Percentiles rank a stretch among this genome's conserved stretches.
These are phyloP conservation scores for Macrocybe gigantea DNA, from an alignment of 768 basidiomycete genomes.

Conservation along the genomic window DNA sequence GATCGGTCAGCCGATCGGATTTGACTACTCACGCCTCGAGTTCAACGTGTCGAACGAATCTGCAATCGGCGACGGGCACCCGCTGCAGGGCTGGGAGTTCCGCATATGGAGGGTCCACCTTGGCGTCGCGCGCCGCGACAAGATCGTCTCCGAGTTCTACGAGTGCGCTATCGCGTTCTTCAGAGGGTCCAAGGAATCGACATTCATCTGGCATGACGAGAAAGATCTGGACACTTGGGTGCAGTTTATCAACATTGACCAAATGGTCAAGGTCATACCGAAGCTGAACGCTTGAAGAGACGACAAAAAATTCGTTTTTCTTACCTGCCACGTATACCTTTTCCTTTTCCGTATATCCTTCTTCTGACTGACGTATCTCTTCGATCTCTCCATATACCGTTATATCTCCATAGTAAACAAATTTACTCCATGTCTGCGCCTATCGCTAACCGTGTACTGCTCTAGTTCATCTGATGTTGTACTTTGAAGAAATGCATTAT, in stretches of 20 bases:
- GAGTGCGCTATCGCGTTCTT: conserved; percentile 78
- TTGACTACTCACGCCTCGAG: conserved; percentile 78
- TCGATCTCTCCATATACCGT: too few relatives aligned
- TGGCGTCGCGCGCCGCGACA: conserved; percentile 54
- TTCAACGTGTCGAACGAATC: conserved; percentile 63
- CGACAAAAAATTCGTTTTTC: too few relatives aligned
- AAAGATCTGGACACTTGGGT: conserved; percentile 71
- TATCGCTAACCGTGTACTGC: too few relatives aligned
- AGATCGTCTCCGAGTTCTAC: conserved; percentile 60
- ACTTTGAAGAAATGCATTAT: too few relatives aligned
- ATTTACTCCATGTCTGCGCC: too few relatives aligned
- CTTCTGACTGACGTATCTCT: too few relatives aligned
- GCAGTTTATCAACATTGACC: conserved; percentile 79
- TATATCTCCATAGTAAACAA: too few relatives aligned
- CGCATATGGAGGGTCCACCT: conserved; percentile 71
- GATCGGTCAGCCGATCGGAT: conserved; percentile 74
- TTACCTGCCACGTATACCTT: too few relatives aligned
- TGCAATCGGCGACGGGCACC: conserved; percentile 62
- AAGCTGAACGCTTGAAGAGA: conserved; percentile 37
- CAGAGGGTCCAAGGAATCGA: conserved; percentile 57
- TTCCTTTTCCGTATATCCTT: too few relatives aligned
- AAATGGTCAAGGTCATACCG: conserved; percentile 73
- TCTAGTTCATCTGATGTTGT: too few relatives aligned
- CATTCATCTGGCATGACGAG: conserved; percentile 69
- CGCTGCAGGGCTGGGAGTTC: conserved; percentile 81